Base-by-base conservation (phyloP, 192 early-diverging fungal species). In the Coemansia sp. region DNA sequence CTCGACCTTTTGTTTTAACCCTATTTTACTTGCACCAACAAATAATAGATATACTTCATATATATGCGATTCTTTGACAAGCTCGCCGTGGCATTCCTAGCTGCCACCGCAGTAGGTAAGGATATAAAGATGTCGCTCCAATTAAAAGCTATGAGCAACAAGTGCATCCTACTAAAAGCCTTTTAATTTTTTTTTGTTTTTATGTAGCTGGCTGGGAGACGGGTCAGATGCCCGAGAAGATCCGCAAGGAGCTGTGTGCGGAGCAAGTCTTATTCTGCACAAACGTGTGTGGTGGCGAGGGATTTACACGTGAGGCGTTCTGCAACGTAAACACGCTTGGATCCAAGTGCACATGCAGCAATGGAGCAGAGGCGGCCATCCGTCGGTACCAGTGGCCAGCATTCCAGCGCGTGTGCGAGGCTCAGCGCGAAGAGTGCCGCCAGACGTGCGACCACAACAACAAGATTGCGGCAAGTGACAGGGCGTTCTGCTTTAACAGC, bases 331-430 rank as follows among this genome's bases (percentile, higher is more conserved):
- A 69, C 51, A 76, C 79, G 38, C 70, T 82, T 0, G 79, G 79
- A 5, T 76, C 79, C 57, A 82, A 82, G 42, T 82, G 79, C 65
- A 18, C 48, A 10, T 82, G 79, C 64, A 65, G 28, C 56, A 82
- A 82, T 34, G 79, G 79, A n/a, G 79, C 79, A 33, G 79, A 82
- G 18, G 63, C 74, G 2, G 66, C 74, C n/a, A 73, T 82, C 59
- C 73, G 59, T 45, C 73, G 79, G 63, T 70, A 76, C 62, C 79
- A 82, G 58, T 82, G 79, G 79, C 79, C 79, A 7, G 79, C 71
- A 20, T 82, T 76, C 79, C 79, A 76, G 70, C 79, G 79, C 40
- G 79, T 82, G 10, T 82, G 79, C 73, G 73, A 82, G 70, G 67
- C 74, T 1, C 70, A 73, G 26, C 70, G 73, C 34, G 48, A 69